Evolutionary conservation across 176 grass and related monocot species (phyloP).

Genomic region (Paspalum notatum): DNA sequence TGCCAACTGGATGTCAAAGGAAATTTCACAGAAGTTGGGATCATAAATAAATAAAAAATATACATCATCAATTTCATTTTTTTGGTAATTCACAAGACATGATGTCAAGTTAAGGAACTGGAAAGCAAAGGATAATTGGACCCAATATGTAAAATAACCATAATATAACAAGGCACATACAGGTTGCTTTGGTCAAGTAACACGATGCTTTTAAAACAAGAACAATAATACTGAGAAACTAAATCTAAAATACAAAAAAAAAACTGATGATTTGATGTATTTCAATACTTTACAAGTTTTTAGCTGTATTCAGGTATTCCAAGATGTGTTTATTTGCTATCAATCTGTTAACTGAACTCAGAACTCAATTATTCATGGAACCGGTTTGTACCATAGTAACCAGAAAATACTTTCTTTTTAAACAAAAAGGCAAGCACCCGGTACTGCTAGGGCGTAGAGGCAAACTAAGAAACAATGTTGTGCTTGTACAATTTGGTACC

Average conservation of each 20-base stretch:
- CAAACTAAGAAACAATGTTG: neutral
- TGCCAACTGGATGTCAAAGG: constrained; percentile 55
- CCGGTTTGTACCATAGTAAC: constrained; percentile 9
- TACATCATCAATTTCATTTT: neutral
- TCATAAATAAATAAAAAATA: constrained; percentile 19
- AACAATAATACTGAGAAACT: neutral
- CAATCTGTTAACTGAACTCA: neutral
- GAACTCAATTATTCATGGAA: neutral
- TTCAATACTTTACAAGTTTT: constrained; percentile 2
- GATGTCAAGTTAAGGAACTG: neutral
- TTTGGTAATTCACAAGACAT: neutral
- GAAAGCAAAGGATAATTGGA: neutral
- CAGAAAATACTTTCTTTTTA: neutral
- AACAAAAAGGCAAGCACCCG: neutral
- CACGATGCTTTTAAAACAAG: neutral
- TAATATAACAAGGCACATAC: constrained; percentile 29
- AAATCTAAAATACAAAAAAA: neutral
- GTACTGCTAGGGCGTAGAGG: neutral
- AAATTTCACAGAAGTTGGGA: constrained; percentile 25
- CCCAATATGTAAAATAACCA: neutral
- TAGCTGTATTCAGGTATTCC: neutral
- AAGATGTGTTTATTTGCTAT: neutral
- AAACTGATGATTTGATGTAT: constrained; percentile 5
- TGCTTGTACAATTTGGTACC: constrained; percentile 9
- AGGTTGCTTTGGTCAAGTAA: constrained; percentile 11